Conservation (phyloP, 495 filamentous ascomycete species). For the Daldinia grandis region DNA sequence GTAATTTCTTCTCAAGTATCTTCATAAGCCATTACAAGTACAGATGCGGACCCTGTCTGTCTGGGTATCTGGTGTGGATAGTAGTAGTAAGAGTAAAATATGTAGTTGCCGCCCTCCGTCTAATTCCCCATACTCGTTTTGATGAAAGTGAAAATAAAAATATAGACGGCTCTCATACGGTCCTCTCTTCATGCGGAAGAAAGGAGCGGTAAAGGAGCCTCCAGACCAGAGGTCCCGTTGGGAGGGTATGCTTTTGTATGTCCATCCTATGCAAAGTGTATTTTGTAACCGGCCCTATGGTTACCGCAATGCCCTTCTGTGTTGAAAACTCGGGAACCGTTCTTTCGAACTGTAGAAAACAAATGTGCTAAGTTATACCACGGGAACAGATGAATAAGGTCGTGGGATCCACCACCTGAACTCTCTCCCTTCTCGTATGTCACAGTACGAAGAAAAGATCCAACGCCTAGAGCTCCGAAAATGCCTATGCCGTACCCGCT, state of each 20-base stretch:
- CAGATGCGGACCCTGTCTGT: constrained; percentile 39
- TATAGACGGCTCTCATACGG: constrained; percentile 4
- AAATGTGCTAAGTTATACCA: constrained; percentile 22
- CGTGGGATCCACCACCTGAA: constrained; percentile 11
- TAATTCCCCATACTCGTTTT: constrained; percentile 28
- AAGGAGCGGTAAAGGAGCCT: constrained; percentile 3
- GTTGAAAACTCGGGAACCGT: constrained; percentile 31
- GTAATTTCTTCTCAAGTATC: constrained; percentile 22
- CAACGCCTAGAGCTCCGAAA: constrained; percentile 47
- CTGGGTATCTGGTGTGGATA: constrained; percentile 43
- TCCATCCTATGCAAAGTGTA: constrained; percentile 47
- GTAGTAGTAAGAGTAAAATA: constrained; percentile 5
- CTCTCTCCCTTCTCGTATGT: constrained; percentile 14
- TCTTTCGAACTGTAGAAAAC: constrained; percentile 34
- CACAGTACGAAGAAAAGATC: constrained; percentile 31
- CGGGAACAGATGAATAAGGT: constrained; percentile 23
- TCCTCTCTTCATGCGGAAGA: background rate
- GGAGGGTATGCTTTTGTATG: constrained; percentile 38
- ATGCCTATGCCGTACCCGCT: constrained; percentile 47
- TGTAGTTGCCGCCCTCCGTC: constrained; percentile 42
- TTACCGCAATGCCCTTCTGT: constrained; percentile 40
- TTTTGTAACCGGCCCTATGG: constrained; percentile 33
- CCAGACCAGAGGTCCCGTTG: constrained; percentile 1
- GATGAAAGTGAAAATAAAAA: constrained; percentile 2
- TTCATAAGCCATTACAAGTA: constrained; percentile 43